phyloP scores from a whole-genome alignment of 345 rosid species.

The Heritiera littoralis region DNA sequence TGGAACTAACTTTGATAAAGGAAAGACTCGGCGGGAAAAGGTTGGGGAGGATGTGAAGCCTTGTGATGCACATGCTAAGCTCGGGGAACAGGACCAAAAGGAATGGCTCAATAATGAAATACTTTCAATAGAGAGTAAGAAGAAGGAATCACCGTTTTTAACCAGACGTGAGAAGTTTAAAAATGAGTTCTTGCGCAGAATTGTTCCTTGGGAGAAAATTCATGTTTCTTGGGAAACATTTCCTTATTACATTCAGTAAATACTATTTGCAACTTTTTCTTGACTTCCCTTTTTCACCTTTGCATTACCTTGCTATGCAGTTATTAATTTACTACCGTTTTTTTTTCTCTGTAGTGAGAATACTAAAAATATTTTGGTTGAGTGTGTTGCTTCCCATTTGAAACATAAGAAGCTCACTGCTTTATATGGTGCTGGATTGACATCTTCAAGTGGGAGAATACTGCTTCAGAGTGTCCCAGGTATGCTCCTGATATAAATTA shows the following conservation, averaged over 20 bases:
- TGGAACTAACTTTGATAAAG: constrained; percentile 43
- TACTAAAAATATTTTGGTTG: constrained; percentile 73
- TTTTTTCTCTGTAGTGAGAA: constrained; percentile 55
- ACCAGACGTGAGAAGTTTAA: constrained; percentile 74
- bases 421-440: constrained; percentile 69
- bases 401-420: constrained; percentile 58
- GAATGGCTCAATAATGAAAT: constrained; percentile 90
- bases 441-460: constrained; percentile 90
- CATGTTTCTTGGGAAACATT: constrained; percentile 91
- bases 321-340: constrained; percentile 9
- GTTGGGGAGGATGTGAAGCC: constrained; percentile 35
- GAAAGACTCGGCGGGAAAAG: constrained; percentile 39
- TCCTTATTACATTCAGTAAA: constrained; percentile 91
- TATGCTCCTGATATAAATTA: constrained; percentile 29
- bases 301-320: constrained; percentile 17
- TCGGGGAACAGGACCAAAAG: constrained; percentile 92
- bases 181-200: constrained; percentile 71
- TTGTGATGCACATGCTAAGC: constrained; percentile 63
- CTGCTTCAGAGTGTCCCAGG: constrained; percentile 93
- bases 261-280: constrained; percentile 22
- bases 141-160: constrained; percentile 77
- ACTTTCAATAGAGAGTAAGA: constrained; percentile 68
- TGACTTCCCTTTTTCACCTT: neutral
- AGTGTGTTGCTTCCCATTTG: constrained; percentile 86
- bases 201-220: constrained; percentile 90